Evolutionary conservation across 2,329 filamentous ascomycete species (phyloP), one percentile per base, ranked within the genome.

Genomic region (Ciborinia camelliae): DNA sequence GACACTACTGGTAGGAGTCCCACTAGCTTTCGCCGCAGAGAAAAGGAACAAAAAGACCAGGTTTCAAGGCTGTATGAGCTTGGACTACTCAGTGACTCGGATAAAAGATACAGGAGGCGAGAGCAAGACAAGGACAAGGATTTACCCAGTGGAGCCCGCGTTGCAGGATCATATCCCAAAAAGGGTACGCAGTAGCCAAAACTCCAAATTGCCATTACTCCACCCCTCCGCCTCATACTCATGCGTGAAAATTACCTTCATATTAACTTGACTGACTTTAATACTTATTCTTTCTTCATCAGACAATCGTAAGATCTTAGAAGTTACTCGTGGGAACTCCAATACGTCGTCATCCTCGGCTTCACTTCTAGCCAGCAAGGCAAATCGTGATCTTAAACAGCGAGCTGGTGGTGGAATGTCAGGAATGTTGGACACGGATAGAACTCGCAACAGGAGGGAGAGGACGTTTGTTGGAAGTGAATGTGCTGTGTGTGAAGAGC

Each of bases 401-500:
- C 69, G 71, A 70, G 66, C 71, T 41, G 71, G 71, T 43, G 71
- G 71, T 68, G 71, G 71, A 70, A 87, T 88, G 80, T 82, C 86
- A 63, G 85, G 85, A 73, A 84, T 86, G 76, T 85, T 92, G 81
- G 87, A 89, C 73, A 82, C 89, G 61, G 92, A 97, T 74, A 84
- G 91, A 73, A 88, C 85, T 73, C 88, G 92, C 70, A 88, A 87
- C 70, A 86, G 95, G 75, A 85, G 93, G 74, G 94, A 98, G 79
- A 86, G 95, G 75, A 99, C 94, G 2, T 98, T 97, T 78, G 90
- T 98, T 63, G 95, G 95, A 53, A 92, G 88, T 76, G 91, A 96
- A 79, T 99, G 95, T 78, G 91, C 93, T 59, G 93, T 97, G 20
- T 99, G 95, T 76, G 95, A 99, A 76, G 95, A 99, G 79, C 93